Evolutionary conservation across 805 yeast genomes (phyloP).

Genomic region (Metschnikowia sp.): DNA sequence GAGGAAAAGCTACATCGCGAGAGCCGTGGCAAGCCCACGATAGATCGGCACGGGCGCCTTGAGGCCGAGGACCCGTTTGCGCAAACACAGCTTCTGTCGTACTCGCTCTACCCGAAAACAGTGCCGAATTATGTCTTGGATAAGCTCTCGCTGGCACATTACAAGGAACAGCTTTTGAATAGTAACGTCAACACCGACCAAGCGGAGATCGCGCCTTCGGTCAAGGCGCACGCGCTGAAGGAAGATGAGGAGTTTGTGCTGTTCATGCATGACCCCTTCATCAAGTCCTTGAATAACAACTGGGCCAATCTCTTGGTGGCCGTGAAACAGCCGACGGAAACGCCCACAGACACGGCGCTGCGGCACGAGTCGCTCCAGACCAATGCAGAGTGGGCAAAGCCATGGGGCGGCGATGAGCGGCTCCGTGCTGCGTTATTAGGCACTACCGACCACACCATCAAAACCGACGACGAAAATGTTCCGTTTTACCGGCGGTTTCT

Average conservation of each 20-base stretch:
- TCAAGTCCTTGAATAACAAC: constrained; percentile 38
- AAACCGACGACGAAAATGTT: constrained; percentile 16
- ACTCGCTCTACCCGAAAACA: constrained; percentile 34
- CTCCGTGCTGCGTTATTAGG: constrained; percentile 51
- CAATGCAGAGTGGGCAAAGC: constrained; percentile 43
- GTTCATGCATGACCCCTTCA: constrained; percentile 38
- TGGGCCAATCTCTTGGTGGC: constrained; percentile 53
- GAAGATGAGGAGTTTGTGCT: constrained; percentile 25
- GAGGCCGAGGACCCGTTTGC: constrained; percentile 25
- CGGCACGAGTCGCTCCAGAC: constrained; percentile 24
- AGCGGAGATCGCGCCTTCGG: constrained; percentile 9
- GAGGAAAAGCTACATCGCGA: constrained; percentile 9
- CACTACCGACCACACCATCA: constrained; percentile 29
- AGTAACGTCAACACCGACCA: constrained; percentile 25
- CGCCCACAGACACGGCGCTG: constrained; percentile 26
- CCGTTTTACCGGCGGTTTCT: constrained; percentile 13
- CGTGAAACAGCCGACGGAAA: constrained; percentile 42
- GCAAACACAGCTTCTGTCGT: constrained; percentile 26
- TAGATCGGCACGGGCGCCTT: constrained; percentile 10
- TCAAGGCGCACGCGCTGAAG: constrained; percentile 9
- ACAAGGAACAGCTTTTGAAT: constrained; percentile 34
- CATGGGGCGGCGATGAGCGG: constrained; percentile 73
- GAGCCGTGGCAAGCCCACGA: constrained; percentile 5
- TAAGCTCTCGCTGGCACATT: constrained; percentile 42
- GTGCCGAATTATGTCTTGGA: constrained; percentile 68